These are phyloP conservation scores for Plasmodium cynomolgi DNA, from an alignment of 169 alveolate genomes.

Conservation along the genomic window DNA sequence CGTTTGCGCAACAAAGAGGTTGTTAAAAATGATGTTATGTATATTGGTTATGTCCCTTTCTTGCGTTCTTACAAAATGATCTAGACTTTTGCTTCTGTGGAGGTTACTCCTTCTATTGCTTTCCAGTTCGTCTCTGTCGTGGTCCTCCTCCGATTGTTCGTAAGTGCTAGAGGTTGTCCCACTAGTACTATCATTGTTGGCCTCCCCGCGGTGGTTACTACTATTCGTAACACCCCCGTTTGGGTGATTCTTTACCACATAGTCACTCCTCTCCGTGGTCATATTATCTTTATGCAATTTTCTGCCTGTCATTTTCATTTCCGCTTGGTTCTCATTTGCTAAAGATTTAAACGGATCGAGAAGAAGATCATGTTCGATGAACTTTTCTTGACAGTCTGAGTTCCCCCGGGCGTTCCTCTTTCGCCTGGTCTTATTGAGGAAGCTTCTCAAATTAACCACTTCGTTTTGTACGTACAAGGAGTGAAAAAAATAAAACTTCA, in stretches of 20 bases:
- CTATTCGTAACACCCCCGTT: background rate
- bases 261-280: background rate
- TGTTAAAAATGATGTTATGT: constrained; percentile 57
- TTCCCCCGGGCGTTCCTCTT: background rate
- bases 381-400: constrained; percentile 21
- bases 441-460: constrained; percentile 33
- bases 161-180: background rate
- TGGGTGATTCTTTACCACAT: background rate
- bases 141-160: constrained; percentile 4
- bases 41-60: constrained; percentile 34
- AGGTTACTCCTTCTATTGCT: background rate
- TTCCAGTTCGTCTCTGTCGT: background rate
- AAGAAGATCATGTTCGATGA: constrained; percentile 49
- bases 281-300: background rate
- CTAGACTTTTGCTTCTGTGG: constrained; percentile 16
- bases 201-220: background rate
- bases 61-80: constrained; percentile 13
- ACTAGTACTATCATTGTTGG: background rate
- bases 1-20: constrained; percentile 39
- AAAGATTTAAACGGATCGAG: constrained; percentile 50
- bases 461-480: constrained; percentile 22
- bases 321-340: background rate
- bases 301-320: background rate
- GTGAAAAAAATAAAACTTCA: constrained; percentile 24
- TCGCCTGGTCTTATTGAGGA: constrained; percentile 11